Percentiles rank a stretch among this genome's conserved stretches.
Conservation (phyloP, 164 flowering plant genomes). For the Vitis cinerea region DNA sequence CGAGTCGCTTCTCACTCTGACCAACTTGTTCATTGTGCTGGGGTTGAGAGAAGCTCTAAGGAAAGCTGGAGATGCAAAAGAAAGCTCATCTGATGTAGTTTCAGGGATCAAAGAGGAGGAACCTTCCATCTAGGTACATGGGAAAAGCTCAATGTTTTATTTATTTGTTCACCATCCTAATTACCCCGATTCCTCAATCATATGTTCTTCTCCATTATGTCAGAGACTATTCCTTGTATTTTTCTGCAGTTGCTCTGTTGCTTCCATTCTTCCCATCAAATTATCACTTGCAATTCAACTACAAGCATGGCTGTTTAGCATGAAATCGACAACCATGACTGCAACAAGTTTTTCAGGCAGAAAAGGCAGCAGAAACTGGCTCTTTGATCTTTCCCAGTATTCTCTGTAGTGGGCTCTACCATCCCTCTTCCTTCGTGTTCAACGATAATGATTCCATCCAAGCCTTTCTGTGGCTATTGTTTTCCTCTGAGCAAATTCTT, state of each 20-base stretch:
- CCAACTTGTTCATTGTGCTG: slow-evolving; percentile 84
- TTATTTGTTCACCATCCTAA: slow-evolving; percentile 2
- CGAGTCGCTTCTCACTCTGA: slow-evolving; percentile 82
- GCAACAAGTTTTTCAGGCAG: neutral
- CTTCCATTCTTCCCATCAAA: neutral
- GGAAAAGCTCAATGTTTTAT: neutral
- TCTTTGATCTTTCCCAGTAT: neutral
- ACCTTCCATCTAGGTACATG: slow-evolving; percentile 24
- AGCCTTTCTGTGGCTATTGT: neutral
- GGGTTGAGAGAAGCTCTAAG: slow-evolving; percentile 76
- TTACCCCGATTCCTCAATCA: neutral
- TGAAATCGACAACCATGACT: neutral
- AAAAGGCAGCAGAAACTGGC: neutral
- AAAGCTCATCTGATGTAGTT: slow-evolving; percentile 19
- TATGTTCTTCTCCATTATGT: neutral
- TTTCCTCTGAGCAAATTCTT: too few relatives aligned
- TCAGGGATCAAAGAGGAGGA: slow-evolving; percentile 41
- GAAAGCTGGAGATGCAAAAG: slow-evolving; percentile 33
- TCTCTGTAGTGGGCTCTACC: neutral
- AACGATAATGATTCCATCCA: neutral
- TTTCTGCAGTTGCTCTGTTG: neutral
- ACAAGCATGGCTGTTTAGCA: too few relatives aligned
- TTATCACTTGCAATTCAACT: neutral
- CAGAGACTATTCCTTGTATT: neutral
- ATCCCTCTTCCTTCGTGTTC: too few relatives aligned